phyloP scores from a whole-genome alignment of 306 rosid species.

The Sphenostylis stenocarpa region DNA sequence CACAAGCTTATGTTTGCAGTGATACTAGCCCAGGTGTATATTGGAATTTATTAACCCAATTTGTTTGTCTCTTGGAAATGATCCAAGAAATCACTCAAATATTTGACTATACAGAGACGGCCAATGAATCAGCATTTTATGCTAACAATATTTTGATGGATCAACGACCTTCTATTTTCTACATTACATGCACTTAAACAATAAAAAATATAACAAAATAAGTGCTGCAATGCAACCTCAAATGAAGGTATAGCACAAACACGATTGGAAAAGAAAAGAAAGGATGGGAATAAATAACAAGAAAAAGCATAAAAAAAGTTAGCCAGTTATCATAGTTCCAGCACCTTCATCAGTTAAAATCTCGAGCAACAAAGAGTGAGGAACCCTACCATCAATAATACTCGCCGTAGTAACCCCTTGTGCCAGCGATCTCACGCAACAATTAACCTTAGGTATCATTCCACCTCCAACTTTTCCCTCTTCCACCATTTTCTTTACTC shows the following conservation, averaged over 20 bases:
- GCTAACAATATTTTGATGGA: background rate
- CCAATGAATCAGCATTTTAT: too few species aligned
- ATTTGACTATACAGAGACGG: too few species aligned
- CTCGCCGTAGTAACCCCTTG: constrained; percentile 90
- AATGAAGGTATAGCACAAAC: background rate
- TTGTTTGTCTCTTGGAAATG: background rate
- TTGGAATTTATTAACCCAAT: background rate
- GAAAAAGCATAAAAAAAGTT: background rate
- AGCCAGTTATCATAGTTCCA: constrained; percentile 92
- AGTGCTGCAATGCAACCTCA: background rate
- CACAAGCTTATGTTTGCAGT: background rate
- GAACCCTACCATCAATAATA: constrained; percentile 77
- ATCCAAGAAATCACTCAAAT: background rate
- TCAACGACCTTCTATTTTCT: background rate
- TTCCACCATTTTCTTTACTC: constrained; percentile 72
- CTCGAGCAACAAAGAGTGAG: constrained; percentile 83
- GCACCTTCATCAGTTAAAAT: constrained; percentile 90
- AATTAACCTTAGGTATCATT: constrained; percentile 92
- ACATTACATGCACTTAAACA: background rate
- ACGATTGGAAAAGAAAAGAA: background rate
- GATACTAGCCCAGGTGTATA: background rate
- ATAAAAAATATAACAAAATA: background rate
- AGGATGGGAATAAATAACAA: background rate
- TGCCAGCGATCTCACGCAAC: constrained; percentile 75
- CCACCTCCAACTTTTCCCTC: constrained; percentile 79